A percentile compares a stretch with the other conserved stretches of the same genome.
These are phyloP conservation scores for Alternaria incomplexa DNA, from an alignment of 2,329 filamentous ascomycete species.

Conservation along the genomic window DNA sequence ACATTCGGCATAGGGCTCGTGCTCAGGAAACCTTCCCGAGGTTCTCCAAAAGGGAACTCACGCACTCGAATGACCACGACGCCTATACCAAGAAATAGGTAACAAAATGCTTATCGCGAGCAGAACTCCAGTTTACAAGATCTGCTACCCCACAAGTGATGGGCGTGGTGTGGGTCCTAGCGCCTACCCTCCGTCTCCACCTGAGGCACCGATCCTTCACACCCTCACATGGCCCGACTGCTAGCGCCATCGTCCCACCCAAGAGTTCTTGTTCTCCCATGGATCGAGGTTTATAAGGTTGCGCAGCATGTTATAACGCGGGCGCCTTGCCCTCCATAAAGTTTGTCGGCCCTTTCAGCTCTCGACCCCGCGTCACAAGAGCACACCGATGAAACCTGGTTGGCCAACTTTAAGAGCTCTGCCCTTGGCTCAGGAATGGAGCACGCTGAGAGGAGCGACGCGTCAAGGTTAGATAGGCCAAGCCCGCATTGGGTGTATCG, in stretches of 20 bases:
- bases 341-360: conserved; percentile 9
- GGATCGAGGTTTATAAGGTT: not conserved
- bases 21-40: not conserved
- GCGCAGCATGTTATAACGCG: conserved; percentile 3
- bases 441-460: conserved; percentile 14
- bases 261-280: not conserved
- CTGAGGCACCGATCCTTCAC: not conserved
- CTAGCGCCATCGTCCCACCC: not conserved
- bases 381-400: conserved; percentile 13
- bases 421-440: conserved; percentile 15
- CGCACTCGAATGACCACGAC: not conserved
- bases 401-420: conserved; percentile 19
- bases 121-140: not conserved
- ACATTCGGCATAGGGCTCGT: not conserved
- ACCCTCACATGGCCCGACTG: not conserved
- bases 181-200: not conserved
- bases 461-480: conserved; percentile 10
- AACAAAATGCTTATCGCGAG: not conserved
- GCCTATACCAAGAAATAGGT: not conserved
- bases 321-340: not conserved
- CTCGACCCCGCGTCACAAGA: conserved; percentile 29
- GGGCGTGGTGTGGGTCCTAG: not conserved
- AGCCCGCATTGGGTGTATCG: conserved; percentile 17
- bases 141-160: not conserved
- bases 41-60: not conserved